phyloP scores from a whole-genome alignment of 768 basidiomycete genomes.

The Russula dissimulans region DNA sequence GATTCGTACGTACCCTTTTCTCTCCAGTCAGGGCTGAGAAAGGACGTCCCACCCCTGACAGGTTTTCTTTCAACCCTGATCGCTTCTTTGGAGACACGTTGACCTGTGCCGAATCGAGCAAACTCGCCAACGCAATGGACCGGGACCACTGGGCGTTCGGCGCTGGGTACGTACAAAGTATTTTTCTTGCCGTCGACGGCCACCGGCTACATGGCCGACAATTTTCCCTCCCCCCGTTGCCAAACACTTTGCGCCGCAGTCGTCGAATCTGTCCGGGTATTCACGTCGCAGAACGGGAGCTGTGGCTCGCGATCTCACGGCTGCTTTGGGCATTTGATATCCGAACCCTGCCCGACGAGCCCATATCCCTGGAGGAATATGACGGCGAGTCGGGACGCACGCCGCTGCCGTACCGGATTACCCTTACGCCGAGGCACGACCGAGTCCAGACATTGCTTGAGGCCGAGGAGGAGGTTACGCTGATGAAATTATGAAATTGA shows the following conservation, averaged over 20 bases:
- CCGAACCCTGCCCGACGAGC: conserved; percentile 33
- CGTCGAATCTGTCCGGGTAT: conserved; percentile 37
- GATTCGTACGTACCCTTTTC: conserved; percentile 29
- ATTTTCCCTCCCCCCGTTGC: too few relatives aligned
- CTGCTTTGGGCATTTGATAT: conserved; percentile 42
- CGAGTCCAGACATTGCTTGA: conserved; percentile 8
- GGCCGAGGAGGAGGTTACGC: conserved; percentile 9
- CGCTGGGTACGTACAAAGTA: conserved; percentile 30
- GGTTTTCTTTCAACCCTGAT: conserved; percentile 33
- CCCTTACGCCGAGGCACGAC: conserved; percentile 21
- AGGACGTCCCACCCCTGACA: not conserved
- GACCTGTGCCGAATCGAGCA: conserved; percentile 36
- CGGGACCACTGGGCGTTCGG: conserved; percentile 47
- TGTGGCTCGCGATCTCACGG: conserved; percentile 37
- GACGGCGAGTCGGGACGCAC: conserved; percentile 38
- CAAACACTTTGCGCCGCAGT: conserved; percentile 4
- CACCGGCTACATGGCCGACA: not conserved
- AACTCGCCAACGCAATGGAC: conserved; percentile 23
- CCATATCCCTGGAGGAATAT: conserved; percentile 38
- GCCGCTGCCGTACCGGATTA: conserved; percentile 35
- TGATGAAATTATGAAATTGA: conserved; percentile 8
- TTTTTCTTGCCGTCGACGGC: not conserved
- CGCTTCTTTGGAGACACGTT: conserved; percentile 34
- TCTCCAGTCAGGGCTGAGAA: not conserved
- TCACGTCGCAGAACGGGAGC: conserved; percentile 37